phyloP scores from a whole-genome alignment of 495 filamentous ascomycete species.

The Staphylotrichum longicolle region DNA sequence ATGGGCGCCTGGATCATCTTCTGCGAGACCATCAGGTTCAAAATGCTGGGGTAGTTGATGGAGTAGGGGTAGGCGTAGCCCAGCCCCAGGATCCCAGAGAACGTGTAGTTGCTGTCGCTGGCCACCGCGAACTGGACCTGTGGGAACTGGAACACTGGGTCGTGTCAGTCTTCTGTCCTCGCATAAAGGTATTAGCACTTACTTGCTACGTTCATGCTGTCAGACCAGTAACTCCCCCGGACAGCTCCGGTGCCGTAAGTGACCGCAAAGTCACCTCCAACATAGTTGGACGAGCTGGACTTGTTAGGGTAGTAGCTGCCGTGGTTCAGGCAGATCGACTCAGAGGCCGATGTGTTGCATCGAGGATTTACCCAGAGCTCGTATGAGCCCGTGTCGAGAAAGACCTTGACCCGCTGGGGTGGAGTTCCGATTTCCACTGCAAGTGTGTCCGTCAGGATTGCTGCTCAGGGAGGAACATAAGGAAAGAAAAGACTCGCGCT shows the following conservation, averaged over 20 bases:
- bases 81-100: constrained; percentile 43
- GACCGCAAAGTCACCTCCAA: constrained; percentile 37
- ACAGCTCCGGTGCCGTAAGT: constrained; percentile 45
- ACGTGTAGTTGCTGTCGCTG: constrained; percentile 42
- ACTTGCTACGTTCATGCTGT: constrained; percentile 43
- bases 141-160: constrained; percentile 31
- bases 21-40: constrained; percentile 59
- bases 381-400: constrained; percentile 49
- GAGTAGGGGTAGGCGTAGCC: constrained; percentile 43
- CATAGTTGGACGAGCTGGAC: constrained; percentile 36
- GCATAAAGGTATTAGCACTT: constrained; percentile 19
- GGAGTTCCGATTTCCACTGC: constrained; percentile 46
- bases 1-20: constrained; percentile 66
- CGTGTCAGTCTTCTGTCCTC: not conserved
- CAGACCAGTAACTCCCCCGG: constrained; percentile 40
- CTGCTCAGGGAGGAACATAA: not conserved
- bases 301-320: constrained; percentile 41
- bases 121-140: constrained; percentile 39
- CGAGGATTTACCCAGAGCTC: constrained; percentile 47
- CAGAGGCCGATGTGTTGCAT: constrained; percentile 40
- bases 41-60: constrained; percentile 62
- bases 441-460: not conserved
- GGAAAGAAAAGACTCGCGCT: constrained; percentile 29
- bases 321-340: constrained; percentile 36
- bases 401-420: constrained; percentile 41